Evolutionary conservation across 305 asterid species (phyloP).

Genomic region (Plantago lanceolata): DNA sequence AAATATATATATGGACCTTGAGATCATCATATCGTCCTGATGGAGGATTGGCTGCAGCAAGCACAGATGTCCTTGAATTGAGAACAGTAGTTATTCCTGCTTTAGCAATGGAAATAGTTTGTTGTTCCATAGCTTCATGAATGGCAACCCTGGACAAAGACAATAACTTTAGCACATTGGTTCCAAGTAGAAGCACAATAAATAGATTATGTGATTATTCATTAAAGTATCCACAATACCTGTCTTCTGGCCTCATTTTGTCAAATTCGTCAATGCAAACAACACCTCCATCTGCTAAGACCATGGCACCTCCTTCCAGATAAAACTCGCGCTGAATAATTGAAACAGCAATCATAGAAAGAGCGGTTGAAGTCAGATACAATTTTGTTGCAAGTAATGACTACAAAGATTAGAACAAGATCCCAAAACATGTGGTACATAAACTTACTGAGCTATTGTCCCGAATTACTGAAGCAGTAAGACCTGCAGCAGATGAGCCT

Average conservation of each 20-base stretch:
- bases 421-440: constrained; percentile 7
- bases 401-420: background rate
- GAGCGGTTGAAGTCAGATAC: constrained; percentile 10
- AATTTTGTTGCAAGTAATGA: constrained; percentile 5
- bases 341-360: constrained; percentile 23
- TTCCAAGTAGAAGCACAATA: constrained; percentile 16
- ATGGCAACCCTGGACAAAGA: constrained; percentile 77
- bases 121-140: constrained; percentile 99
- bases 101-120: constrained; percentile 96
- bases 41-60: constrained; percentile 99
- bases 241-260: constrained; percentile 98
- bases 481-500: constrained; percentile 99
- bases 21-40: constrained; percentile 99
- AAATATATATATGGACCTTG: constrained; percentile 42
- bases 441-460: constrained; percentile 89
- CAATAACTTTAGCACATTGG: constrained; percentile 24
- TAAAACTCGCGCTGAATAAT: constrained; percentile 83
- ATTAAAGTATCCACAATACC: constrained; percentile 35
- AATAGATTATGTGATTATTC: background rate
- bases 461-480: constrained; percentile 94
- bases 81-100: constrained; percentile 99
- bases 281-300: constrained; percentile 98
- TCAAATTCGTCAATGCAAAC: constrained; percentile 98
- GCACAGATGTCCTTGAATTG: constrained; percentile 96
- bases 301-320: constrained; percentile 99